Evolutionary conservation across 2,329 filamentous ascomycete species (phyloP), one percentile per base, ranked within the genome.

Genomic region (Metarhizium brunneum): DNA sequence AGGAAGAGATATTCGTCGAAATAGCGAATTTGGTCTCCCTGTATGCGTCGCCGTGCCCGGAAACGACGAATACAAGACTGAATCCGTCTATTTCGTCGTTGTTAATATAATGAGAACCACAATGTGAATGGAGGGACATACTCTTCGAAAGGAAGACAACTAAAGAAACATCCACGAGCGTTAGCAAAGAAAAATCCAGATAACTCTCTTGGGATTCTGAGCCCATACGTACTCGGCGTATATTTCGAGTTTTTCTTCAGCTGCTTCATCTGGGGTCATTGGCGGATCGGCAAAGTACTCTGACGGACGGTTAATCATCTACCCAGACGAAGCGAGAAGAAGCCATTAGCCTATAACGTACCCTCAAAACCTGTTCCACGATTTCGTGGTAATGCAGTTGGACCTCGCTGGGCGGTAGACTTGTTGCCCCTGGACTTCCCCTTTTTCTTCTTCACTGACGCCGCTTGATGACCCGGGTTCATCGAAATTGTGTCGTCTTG

Each of bases 11-110:
- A 96, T 60, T 88, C 88, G 64, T 82, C 79, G 71, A 99, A 94
- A 38, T 91, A 73, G 18, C 79, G 74, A 4, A 76, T 69, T 29
- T 84, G 83, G 4, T 82, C 75, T 13, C 75, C 69, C 57, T 87
- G 81, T 57, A 96, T 80, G 60, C 88, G 91, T 36, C 92, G 87
- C 50, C 85, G 87, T 40, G 82, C 78, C 59, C 87, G 84, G 72
- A 86, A 99, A 14, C 90, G 86, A 61, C 91, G 85, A 54, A 97
- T 87, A 50, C 90, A 94, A 30, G 85, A 81, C 65, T 96, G 86
- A 45, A 97, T 90, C 50, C 94, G 90, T 55, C 87, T 88, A 50
- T n/a, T 4, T 11, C 3, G 20, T 13, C 10, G 10, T 5, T 35
- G 18, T 54, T 32, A 54, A 18, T 53, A 25, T 30, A 16, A 30